phyloP scores from a whole-genome alignment of 2,329 filamentous ascomycete species.

The Colletotrichum lindemuthianum region DNA sequence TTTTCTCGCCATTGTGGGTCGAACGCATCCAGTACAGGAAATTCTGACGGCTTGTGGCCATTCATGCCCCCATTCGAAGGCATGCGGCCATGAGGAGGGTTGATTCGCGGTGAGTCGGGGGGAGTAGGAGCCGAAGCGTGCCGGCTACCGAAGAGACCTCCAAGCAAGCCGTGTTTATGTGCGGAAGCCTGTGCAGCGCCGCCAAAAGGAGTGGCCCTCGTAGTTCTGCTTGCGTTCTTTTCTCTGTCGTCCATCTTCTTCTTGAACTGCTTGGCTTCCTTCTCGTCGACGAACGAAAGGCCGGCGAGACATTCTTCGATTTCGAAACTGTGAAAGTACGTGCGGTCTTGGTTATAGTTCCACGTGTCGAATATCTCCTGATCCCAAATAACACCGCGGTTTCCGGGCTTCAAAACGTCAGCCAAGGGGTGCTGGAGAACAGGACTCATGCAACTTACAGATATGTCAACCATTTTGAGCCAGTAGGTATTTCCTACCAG shows the following conservation, averaged over 20 bases:
- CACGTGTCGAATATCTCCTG: slow-evolving; percentile 98
- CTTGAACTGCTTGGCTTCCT: slow-evolving; percentile 95
- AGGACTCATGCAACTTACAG: slow-evolving; percentile 65
- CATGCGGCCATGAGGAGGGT: slow-evolving; percentile 49
- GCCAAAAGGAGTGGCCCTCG: slow-evolving; percentile 80
- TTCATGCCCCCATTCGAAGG: slow-evolving; percentile 58
- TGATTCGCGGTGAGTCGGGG: slow-evolving; percentile 64
- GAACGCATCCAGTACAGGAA: slow-evolving; percentile 70
- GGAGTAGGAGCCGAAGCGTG: slow-evolving; percentile 68
- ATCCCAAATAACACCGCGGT: slow-evolving; percentile 91
- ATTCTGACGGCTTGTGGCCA: slow-evolving; percentile 63
- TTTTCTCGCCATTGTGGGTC: slow-evolving; percentile 73
- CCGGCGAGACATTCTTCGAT: slow-evolving; percentile 91
- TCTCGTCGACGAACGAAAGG: slow-evolving; percentile 94
- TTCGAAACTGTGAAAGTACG: slow-evolving; percentile 98
- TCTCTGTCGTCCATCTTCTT: slow-evolving; percentile 98
- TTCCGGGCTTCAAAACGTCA: slow-evolving; percentile 67
- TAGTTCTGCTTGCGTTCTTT: slow-evolving; percentile 93
- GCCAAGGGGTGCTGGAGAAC: slow-evolving; percentile 35
- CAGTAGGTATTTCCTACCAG: slow-evolving; percentile 95
- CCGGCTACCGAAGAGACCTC: slow-evolving; percentile 69
- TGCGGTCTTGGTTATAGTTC: slow-evolving; percentile 94
- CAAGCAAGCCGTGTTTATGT: slow-evolving; percentile 61
- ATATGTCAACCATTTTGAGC: slow-evolving; percentile 97
- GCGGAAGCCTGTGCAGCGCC: slow-evolving; percentile 54